These are phyloP conservation scores for Candida stauntonica DNA, from an alignment of 805 yeast genomes.

Conservation along the genomic window DNA sequence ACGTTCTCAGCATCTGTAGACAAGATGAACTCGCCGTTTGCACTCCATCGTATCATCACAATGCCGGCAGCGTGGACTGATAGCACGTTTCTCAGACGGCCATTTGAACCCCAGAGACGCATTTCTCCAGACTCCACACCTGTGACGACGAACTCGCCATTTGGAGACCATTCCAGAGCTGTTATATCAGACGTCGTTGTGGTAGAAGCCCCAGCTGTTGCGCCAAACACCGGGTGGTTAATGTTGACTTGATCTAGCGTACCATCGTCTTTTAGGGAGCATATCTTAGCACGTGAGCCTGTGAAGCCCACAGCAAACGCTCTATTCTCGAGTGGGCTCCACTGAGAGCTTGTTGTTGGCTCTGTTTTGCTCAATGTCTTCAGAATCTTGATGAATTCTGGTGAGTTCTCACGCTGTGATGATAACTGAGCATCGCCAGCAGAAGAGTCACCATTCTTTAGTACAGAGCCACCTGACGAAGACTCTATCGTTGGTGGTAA, in stretches of 20 bases:
- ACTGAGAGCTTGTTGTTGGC: conserved; percentile 43
- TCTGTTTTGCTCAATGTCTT: conserved; percentile 36
- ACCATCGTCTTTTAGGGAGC: conserved; percentile 26
- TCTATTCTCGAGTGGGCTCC: conserved; percentile 49
- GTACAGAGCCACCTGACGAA: not conserved
- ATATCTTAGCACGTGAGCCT: conserved; percentile 43
- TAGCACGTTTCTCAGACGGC: conserved; percentile 54
- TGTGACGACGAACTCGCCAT: conserved; percentile 58
- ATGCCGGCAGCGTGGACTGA: conserved; percentile 53
- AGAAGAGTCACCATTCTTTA: not conserved
- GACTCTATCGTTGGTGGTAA: not conserved
- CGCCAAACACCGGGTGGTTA: conserved; percentile 32
- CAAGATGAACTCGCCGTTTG: conserved; percentile 47
- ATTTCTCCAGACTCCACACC: conserved; percentile 69
- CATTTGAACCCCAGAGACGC: conserved; percentile 73
- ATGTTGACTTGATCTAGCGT: conserved; percentile 12
- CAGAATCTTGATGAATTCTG: conserved; percentile 33
- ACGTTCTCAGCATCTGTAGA: conserved; percentile 55
- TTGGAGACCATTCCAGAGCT: conserved; percentile 57
- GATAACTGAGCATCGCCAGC: not conserved
- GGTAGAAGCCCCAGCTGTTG: too few relatives aligned
- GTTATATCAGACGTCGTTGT: conserved; percentile 28
- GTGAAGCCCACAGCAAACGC: conserved; percentile 54
- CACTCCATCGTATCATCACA: conserved; percentile 56
- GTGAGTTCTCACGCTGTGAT: conserved; percentile 13